A percentile compares a stretch with the other conserved stretches of the same genome.
Conservation (phyloP, 2,329 filamentous ascomycete genomes). For the Colletotrichum truncatum region DNA sequence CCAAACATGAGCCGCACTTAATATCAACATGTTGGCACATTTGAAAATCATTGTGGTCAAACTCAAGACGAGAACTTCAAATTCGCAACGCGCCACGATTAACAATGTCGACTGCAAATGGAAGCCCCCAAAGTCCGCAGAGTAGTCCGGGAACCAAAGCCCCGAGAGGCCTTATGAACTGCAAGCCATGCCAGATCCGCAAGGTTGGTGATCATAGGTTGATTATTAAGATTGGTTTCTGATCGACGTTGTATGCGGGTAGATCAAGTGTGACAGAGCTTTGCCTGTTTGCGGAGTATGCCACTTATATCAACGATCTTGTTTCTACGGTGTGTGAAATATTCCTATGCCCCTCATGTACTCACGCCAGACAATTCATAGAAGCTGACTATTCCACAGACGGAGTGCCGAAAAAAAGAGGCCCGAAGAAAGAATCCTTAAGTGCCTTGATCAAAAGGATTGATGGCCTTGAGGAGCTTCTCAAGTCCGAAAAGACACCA, state of each 20-base stretch:
- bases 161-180: conserved; percentile 18
- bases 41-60: not conserved
- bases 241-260: conserved; percentile 11
- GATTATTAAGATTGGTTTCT: conserved; percentile 14
- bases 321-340: conserved; percentile 20
- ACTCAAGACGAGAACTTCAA: not conserved
- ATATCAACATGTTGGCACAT: conserved; percentile 12
- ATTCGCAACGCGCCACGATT: not conserved
- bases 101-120: conserved; percentile 17
- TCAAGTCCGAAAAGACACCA: conserved; percentile 22
- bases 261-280: conserved; percentile 30
- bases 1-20: conserved; percentile 18
- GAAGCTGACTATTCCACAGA: not conserved
- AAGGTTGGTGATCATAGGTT: conserved; percentile 6
- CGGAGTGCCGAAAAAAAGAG: conserved; percentile 18
- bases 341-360: not conserved
- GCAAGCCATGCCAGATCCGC: conserved; percentile 22
- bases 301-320: conserved; percentile 24
- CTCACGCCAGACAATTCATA: not conserved
- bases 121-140: conserved; percentile 13
- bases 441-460: conserved; percentile 24
- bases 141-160: conserved; percentile 6
- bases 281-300: conserved; percentile 25
- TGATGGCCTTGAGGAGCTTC: conserved; percentile 25
- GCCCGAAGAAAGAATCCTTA: conserved; percentile 22